Conservation (phyloP, 169 alveolate species). For the Blepharisma undulans region DNA sequence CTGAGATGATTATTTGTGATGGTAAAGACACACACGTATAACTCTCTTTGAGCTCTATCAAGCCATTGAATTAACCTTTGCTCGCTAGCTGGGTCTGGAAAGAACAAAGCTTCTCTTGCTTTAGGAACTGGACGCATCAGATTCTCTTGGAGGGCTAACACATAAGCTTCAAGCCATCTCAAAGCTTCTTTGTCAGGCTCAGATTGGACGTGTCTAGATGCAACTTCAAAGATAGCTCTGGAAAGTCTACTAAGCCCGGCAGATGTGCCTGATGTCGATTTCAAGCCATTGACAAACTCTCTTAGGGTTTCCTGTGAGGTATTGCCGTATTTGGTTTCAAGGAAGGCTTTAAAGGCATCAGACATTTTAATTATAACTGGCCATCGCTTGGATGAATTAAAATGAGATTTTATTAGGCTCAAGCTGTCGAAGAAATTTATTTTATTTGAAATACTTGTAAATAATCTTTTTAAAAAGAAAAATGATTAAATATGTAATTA, state of each 20-base stretch:
- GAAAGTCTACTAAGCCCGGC: not conserved
- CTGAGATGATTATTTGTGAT: constrained; percentile 63
- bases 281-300: not conserved
- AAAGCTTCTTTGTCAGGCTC: not conserved
- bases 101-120: constrained; percentile 42
- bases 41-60: constrained; percentile 47
- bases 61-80: constrained; percentile 22
- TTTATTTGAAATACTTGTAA: not conserved
- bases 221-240: not conserved
- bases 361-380: not conserved
- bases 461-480: too few species aligned
- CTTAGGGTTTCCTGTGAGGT: not conserved
- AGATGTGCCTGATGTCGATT: not conserved
- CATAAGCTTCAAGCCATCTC: not conserved
- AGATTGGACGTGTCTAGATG: not conserved
- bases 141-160: not conserved
- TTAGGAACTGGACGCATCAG: not conserved
- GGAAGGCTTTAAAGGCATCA: not conserved
- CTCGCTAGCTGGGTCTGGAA: constrained; percentile 11
- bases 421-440: not conserved
- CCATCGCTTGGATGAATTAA: not conserved
- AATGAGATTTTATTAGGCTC: not conserved
- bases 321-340: not conserved
- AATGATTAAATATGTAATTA: too few species aligned
- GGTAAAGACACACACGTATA: constrained; percentile 74